These are phyloP conservation scores for Prunus fruticosa DNA, from an alignment of 306 rosid genomes.

Conservation along the genomic window DNA sequence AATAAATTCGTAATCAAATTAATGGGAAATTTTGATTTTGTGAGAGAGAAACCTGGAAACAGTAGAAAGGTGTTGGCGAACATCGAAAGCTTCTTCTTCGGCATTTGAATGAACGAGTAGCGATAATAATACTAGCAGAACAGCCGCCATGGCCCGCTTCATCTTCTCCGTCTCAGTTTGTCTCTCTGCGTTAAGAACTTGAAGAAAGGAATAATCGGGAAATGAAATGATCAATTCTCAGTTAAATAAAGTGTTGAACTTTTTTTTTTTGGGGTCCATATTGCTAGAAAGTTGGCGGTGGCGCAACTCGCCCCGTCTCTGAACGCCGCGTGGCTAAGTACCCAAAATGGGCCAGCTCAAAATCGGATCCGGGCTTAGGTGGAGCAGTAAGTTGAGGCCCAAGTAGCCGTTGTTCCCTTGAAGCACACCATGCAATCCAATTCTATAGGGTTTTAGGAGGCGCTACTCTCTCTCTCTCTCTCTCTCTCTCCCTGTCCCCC, in stretches of 20 bases:
- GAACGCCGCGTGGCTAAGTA: constrained; percentile 5
- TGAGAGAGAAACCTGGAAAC: constrained; percentile 57
- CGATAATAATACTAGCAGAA: constrained; percentile 26
- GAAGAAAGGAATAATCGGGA: not conserved
- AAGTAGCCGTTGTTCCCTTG: too few relatives aligned
- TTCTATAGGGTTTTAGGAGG: too few relatives aligned
- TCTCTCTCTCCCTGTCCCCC: too few relatives aligned
- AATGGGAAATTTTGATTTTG: not conserved
- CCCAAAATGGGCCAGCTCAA: too few relatives aligned
- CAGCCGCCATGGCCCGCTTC: constrained; percentile 4
- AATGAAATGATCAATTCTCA: too few relatives aligned
- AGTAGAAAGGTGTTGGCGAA: constrained; percentile 71
- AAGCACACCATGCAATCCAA: too few relatives aligned
- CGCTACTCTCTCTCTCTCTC: too few relatives aligned
- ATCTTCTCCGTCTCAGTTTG: not conserved
- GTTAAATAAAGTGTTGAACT: not conserved
- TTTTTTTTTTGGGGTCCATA: not conserved
- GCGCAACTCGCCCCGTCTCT: not conserved
- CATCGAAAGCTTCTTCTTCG: constrained; percentile 55
- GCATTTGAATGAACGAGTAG: constrained; percentile 30
- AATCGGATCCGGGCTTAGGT: too few relatives aligned
- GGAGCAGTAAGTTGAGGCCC: too few relatives aligned
- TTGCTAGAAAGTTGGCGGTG: not conserved
- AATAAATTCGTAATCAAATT: not conserved
- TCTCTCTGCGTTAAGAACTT: not conserved